Conservation (phyloP, 2,329 filamentous ascomycete genomes). For the Cyphellophora attinorum region DNA sequence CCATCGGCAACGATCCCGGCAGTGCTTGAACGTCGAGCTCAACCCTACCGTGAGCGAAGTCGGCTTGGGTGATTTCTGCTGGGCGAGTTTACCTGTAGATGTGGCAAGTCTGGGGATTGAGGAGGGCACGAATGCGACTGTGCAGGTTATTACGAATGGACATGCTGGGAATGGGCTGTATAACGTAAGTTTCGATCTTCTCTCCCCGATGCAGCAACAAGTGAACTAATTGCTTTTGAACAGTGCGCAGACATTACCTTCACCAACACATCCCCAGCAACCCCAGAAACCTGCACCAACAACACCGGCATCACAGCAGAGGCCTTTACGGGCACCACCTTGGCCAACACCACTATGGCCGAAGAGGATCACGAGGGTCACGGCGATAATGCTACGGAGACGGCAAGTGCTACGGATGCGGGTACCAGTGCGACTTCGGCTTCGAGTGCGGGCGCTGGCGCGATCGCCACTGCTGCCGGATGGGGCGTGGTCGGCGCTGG, state of each 20-base stretch:
- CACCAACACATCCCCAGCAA: conserved; percentile 6
- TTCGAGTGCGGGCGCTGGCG: conserved; percentile 2
- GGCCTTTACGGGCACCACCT: conserved; percentile 35
- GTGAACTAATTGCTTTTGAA: too few species aligned
- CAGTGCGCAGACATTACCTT: conserved; percentile 11
- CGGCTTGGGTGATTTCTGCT: conserved; percentile 57
- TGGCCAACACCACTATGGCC: conserved; percentile 19
- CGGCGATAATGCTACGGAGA: conserved; percentile 4
- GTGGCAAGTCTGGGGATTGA: conserved; percentile 30
- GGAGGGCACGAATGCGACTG: conserved; percentile 55
- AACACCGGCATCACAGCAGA: conserved; percentile 44
- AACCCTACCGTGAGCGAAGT: conserved; percentile 51
- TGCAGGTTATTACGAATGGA: conserved; percentile 61
- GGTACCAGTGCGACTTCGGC: conserved; percentile 19
- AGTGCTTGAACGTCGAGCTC: conserved; percentile 60
- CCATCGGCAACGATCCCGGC: conserved; percentile 41
- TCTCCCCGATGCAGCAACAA: neutral
- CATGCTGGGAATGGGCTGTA: conserved; percentile 55
- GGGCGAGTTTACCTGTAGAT: conserved; percentile 40
- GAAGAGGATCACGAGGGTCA: conserved; percentile 2
- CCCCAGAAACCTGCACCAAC: conserved; percentile 46
- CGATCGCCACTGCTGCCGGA: conserved; percentile 13
- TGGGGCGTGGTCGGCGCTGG: conserved; percentile 29
- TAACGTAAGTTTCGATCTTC: conserved; percentile 37
- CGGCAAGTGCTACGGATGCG: conserved; percentile 23